Evolutionary conservation across 306 rosid species (phyloP).

Genomic region (Astragalus membranaceus): DNA sequence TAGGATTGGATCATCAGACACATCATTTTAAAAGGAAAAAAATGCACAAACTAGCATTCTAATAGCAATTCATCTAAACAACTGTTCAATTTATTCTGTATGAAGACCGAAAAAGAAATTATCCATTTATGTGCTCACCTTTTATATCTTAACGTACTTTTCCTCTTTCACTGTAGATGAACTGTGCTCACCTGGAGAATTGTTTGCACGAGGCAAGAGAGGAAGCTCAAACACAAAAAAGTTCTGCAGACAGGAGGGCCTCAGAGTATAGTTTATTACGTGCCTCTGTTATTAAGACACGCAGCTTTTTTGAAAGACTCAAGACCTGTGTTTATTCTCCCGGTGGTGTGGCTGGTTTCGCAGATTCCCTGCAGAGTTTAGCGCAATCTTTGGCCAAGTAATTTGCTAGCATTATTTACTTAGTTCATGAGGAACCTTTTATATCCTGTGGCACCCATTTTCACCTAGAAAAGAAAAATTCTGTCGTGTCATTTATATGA

Average conservation of each 20-base stretch:
- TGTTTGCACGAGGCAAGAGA: conserved; percentile 98
- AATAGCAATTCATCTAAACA: too few relatives aligned
- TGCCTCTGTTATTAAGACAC: conserved; percentile 74
- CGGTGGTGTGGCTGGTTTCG: conserved; percentile 64
- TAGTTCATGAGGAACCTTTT: background rate
- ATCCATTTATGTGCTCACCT: background rate
- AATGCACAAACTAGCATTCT: too few relatives aligned
- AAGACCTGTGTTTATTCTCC: conserved; percentile 61
- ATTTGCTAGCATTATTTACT: conserved; percentile 20
- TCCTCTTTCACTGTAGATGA: conserved; percentile 56
- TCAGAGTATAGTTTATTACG: conserved; percentile 78
- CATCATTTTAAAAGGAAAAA: background rate
- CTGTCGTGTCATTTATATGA: background rate
- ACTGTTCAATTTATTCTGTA: too few relatives aligned
- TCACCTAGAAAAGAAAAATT: background rate
- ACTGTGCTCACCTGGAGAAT: conserved; percentile 95
- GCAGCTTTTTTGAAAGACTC: conserved; percentile 81
- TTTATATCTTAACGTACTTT: conserved; percentile 3
- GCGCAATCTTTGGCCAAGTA: conserved; percentile 93
- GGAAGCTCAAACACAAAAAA: conserved; percentile 98
- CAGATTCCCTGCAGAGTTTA: conserved; percentile 57
- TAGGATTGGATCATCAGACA: background rate
- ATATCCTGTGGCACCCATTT: background rate
- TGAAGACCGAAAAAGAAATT: too few relatives aligned
- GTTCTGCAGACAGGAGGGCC: conserved; percentile 94